Base-by-base conservation (phyloP, 768 basidiomycete genomes). In the Kwoniella europaea region DNA sequence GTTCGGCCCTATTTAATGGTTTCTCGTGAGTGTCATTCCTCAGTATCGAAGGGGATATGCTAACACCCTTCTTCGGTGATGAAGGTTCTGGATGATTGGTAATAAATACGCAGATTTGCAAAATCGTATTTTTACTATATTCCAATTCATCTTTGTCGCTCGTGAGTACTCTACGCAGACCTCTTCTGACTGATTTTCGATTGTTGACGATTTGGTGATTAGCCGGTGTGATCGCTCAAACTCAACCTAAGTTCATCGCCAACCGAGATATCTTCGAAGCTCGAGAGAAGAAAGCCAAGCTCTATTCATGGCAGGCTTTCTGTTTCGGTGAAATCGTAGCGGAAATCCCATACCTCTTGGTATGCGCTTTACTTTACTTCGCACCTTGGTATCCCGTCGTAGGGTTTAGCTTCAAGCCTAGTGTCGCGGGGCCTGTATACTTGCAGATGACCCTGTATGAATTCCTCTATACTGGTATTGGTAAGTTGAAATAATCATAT, bases 241-340 rank as follows among this genome's bases (percentile, higher is more conserved):
- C 91, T 43, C 90, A 92, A 82, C 92, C 93, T 0, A 81, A 90
- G 81, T 94, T 91, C 85, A 90, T 94, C 75, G 81, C 87, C 75
- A 90, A 90, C 74, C 85, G 92, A 81, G 82, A 79, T 56, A 79
- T 76, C 72, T 83, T 82, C 63, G 77, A 79, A 68, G 72, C 72
- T 2, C 61, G 78, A 54, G 79, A 81, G 63, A 79, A 79, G 64
- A 77, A 77, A 54, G 74, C 74, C 50, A 74, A 74, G 61, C 56
- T 81, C n/a, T 81, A 79, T 69, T 73, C 68, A 35, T 81, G 77
- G 77, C 66, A 71, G 29, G 75, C 76, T 10, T 80, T 80, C 67
- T 72, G 74, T 65, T 69, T 79, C 58, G 77, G 70, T 10, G 68
- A 78, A 55, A 78, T 81, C 56, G 66, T 78, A 13, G 76, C 76